Base-by-base conservation (phyloP, 2,329 filamentous ascomycete species). In the Ciborinia camelliae region DNA sequence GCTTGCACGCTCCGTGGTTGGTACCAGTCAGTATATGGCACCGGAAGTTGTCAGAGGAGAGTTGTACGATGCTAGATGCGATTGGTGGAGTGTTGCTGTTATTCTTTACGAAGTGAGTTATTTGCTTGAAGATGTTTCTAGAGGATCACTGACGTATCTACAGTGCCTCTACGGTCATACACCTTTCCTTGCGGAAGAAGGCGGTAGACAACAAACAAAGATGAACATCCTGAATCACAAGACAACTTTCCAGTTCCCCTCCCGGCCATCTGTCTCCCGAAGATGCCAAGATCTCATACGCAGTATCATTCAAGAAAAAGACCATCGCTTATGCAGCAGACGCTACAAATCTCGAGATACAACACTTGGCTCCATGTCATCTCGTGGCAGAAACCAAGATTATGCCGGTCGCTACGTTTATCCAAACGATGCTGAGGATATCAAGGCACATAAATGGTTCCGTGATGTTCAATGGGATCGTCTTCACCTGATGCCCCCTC, bases 11-110 rank as follows among this genome's bases (percentile, higher is more conserved):
- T 97, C 92, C 53, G 87, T 97, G 1, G 94, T 98, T 14, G 94
- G 94, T 2, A 98, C 95, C 2, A 97, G 92, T 75, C 94, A 97
- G 75, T 98, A 98, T 79, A 98, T 97, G 95, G 94, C 95, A 0
- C 94, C 94, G 2, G 95, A 98, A 79, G 91, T 98, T 23, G 88
- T 97, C 65, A 81, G 84, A 69, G 91, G 93, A 35, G 84, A 92
- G 57, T 79, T 83, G 45, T 98, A 98, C 76, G 95, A 98, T 77
- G 94, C 91, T 37, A 84, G 94, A 73, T 98, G 94, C 77, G 94
- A 98, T 77, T 98, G 85, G 92, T 98, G 91, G 94, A 97, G 93
- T 77, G 86, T 98, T 71, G 94, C 92, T 62, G 87, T 98, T 74
- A 97, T 98, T 73, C 78, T 98, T 64, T 98, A 91, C 73, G 94